Conservation (phyloP, 352 stramenopile species). For the Phytophthora sp. region DNA sequence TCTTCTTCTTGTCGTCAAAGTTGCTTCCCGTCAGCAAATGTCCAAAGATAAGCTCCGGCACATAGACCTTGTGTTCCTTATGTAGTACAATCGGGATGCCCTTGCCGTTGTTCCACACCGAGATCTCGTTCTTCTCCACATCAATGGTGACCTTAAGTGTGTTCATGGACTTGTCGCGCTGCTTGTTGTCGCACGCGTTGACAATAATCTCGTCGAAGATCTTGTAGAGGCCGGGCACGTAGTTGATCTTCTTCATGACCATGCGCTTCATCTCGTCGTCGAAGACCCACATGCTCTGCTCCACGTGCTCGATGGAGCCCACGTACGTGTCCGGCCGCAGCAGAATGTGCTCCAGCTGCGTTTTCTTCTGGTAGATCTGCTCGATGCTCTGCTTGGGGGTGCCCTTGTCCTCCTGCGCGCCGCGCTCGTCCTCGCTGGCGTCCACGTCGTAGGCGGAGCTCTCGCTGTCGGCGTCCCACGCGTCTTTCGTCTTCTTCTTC, state of each 20-base stretch:
- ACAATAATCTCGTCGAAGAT: constrained; percentile 99
- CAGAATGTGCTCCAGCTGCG: constrained; percentile 98
- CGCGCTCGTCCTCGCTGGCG: constrained; percentile 41
- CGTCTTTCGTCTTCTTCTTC: constrained; percentile 54
- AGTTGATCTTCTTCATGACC: constrained; percentile 93
- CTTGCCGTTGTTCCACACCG: constrained; percentile 97
- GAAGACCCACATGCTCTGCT: constrained; percentile 93
- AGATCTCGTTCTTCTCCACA: constrained; percentile 92
- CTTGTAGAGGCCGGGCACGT: constrained; percentile 97
- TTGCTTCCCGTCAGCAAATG: constrained; percentile 98
- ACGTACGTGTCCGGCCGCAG: constrained; percentile 98
- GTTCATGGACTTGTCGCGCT: constrained; percentile 97
- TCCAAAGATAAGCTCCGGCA: constrained; percentile 98
- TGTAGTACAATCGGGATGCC: constrained; percentile 98
- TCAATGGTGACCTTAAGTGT: constrained; percentile 96
- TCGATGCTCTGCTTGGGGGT: constrained; percentile 78
- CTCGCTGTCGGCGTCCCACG: constrained; percentile 46
- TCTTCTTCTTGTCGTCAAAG: constrained; percentile 98
- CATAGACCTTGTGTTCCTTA: constrained; percentile 97
- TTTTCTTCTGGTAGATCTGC: constrained; percentile 98
- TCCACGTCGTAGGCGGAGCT: constrained; percentile 36
- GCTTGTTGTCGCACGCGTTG: constrained; percentile 99
- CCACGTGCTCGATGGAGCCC: constrained; percentile 94
- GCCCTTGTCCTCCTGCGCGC: constrained; percentile 10
- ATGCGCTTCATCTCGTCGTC: constrained; percentile 92